Base-by-base conservation (phyloP, 495 filamentous ascomycete genomes). In the Aspergillus leporis region DNA sequence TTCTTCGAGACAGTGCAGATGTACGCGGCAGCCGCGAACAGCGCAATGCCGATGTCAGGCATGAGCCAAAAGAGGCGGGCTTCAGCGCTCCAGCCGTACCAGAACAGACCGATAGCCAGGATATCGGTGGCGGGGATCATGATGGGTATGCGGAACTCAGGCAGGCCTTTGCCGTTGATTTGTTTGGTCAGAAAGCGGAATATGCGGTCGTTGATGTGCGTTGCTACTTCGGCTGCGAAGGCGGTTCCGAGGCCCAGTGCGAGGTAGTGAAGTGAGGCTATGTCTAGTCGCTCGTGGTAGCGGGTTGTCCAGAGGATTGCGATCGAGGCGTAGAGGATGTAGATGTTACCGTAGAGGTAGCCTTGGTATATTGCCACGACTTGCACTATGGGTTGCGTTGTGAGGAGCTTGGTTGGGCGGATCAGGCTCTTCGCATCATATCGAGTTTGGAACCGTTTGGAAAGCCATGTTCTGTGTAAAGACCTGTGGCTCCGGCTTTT, bases 241-340 rank as follows among this genome's bases (percentile, higher is more conserved):
- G 83, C 82, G 70, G 85, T 88, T 12, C 87, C 87, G 0, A 88
- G 54, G 5, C 80, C 86, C 12, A 90, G 72, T 14, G 83, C 83
- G 48, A 90, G 78, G 70, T 87, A 88, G 70, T 87, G 87, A 3
- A 91, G 74, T 2, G 86, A 83, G 25, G 78, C 85, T 32, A 85
- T 82, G 21, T 80, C 83, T 50, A 78, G 60, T 38, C 72, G 73
- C 68, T 86, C 76, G 63, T 80, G 69, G 74, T 90, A 90, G 10
- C 74, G 71, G 0, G 53, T 51, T 6, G 74, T 78, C 81, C 83
- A 90, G 30, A 91, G 22, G 5, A 8, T 13, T 5, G 51, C 38
- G 25, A 61, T 43, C 13, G 59, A 51, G 2, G 59, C n/a, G 5
- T 51, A 7, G 8, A 56, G 14, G 9, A 61, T 52, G n/a, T 60